Base-by-base conservation (phyloP, 2,329 filamentous ascomycete species). In the Fusarium sp. region DNA sequence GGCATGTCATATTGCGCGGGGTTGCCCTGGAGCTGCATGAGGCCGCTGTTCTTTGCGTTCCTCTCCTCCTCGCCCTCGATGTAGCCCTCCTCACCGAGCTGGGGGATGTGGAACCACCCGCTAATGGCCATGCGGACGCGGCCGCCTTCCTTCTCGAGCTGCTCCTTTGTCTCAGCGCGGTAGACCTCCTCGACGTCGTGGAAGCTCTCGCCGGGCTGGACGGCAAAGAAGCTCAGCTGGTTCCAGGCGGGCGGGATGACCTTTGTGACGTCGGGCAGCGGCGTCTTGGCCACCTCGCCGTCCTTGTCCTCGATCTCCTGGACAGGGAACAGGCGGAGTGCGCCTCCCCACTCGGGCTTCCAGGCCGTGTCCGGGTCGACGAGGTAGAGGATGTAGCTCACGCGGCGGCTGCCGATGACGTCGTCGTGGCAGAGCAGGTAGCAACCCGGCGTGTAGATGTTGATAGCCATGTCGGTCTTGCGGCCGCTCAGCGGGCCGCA, bases 391-490 rank as follows among this genome's bases (percentile, higher is more conserved):
- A 99, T 99, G 81, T 98, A 99, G 86, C 95, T 98, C 76, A 99
- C 91, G 71, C 95, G 91, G 65, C 96, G 89, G 77, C 92, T 97
- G n/a, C 96, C 96, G 80, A 99, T 99, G 66, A 99, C 96, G 82
- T 99, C 96, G 85, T 99, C 96, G 78, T 99, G 96, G 82, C 96
- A 98, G 31, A 99, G 87, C 28, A 99, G 87, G 80, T 97, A 97
- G 78, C 95, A 98, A 41, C 96, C 95, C 6, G 96, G 95, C 0
- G 94, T 98, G 81, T 99, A 99, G 53, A 99, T 91, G 78, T 99
- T 99, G 85, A 99, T 97, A 63, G 96, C 96, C 94, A 99, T 97
- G 81, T 99, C 96, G 16, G 96, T 98, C 86, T 98, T 99, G 80
- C 89, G 89, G 3, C 95, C 96, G 76, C 94, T 97, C 77, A 99